phyloP scores from a whole-genome alignment of 1,139 yeast species.

The Pichia sp. region DNA sequence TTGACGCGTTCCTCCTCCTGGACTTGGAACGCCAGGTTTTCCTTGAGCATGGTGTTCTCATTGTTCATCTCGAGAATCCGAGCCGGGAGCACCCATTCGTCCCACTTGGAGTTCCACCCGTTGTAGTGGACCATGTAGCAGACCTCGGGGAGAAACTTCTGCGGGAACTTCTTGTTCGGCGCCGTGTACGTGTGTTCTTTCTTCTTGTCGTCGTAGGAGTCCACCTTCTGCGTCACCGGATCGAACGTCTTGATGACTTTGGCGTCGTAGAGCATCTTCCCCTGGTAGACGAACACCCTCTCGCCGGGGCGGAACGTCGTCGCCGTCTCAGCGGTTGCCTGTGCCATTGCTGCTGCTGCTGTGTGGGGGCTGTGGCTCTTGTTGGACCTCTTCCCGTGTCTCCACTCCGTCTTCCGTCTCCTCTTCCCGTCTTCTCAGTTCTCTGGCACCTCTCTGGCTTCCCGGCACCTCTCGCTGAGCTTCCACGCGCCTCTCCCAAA shows the following conservation, averaged over 20 bases:
- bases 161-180: conserved; percentile 45
- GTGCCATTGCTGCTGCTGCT: no score
- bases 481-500: no score
- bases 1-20: conserved; percentile 28
- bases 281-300: conserved; percentile 74
- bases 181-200: conserved; percentile 18
- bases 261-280: conserved; percentile 89
- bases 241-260: conserved; percentile 67
- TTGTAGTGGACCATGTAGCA: conserved; percentile 80
- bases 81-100: conserved; percentile 85
- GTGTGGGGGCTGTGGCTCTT: no score
- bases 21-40: conserved; percentile 54
- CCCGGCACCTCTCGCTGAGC: no score
- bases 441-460: no score
- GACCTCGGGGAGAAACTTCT: conserved; percentile 38
- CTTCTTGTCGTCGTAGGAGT: conserved; percentile 37
- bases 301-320: conserved; percentile 12
- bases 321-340: not conserved
- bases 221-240: conserved; percentile 44
- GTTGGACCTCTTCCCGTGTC: not conserved
- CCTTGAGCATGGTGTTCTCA: conserved; percentile 65
- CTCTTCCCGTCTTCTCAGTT: no score
- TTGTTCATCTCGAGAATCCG: conserved; percentile 68
- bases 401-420: no score
- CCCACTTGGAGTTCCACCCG: conserved; percentile 98